Percentiles rank a stretch among this genome's conserved stretches.
These are phyloP conservation scores for Neofusicoccum laricinum DNA, from an alignment of 2,329 filamentous ascomycete genomes.

Conservation along the genomic window DNA sequence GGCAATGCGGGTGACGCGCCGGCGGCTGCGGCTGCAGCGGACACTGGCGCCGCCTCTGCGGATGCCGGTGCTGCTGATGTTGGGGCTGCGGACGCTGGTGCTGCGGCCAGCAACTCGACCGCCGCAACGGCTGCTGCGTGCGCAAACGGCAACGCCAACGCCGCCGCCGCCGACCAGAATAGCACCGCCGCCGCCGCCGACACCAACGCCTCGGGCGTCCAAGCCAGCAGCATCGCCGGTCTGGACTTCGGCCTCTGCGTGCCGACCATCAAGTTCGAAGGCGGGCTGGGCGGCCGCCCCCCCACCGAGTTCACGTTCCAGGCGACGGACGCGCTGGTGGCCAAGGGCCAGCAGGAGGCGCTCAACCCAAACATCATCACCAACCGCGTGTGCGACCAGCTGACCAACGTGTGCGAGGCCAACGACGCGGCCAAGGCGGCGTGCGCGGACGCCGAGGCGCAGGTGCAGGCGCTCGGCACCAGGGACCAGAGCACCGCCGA, in stretches of 20 bases:
- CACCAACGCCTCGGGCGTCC: not conserved
- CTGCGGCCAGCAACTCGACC: not conserved
- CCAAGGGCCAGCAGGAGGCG: conserved; percentile 62
- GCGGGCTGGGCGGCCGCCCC: conserved; percentile 51
- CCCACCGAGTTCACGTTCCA: conserved; percentile 66
- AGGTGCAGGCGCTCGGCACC: conserved; percentile 46
- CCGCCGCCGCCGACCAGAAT: conserved; percentile 22
- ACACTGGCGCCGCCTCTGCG: conserved; percentile 18
- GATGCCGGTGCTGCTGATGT: conserved; percentile 5
- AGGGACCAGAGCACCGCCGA: conserved; percentile 41
- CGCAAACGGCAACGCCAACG: conserved; percentile 21
- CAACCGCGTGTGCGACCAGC: conserved; percentile 68
- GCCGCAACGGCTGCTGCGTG: no score
- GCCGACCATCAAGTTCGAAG: conserved; percentile 59
- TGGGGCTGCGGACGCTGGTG: conserved; percentile 9
- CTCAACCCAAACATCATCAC: conserved; percentile 73
- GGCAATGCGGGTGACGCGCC: conserved; percentile 4
- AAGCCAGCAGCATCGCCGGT: conserved; percentile 19
- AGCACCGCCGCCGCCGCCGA: conserved; percentile 20
- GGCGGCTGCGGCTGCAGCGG: conserved; percentile 10
- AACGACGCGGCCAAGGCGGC: conserved; percentile 57
- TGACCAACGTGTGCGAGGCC: conserved; percentile 64
- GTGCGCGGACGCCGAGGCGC: conserved; percentile 53
- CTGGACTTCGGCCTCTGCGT: conserved; percentile 38
- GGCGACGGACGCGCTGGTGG: conserved; percentile 59